Base-by-base conservation (phyloP, 2,329 filamentous ascomycete species). In the Saccharata proteae region DNA sequence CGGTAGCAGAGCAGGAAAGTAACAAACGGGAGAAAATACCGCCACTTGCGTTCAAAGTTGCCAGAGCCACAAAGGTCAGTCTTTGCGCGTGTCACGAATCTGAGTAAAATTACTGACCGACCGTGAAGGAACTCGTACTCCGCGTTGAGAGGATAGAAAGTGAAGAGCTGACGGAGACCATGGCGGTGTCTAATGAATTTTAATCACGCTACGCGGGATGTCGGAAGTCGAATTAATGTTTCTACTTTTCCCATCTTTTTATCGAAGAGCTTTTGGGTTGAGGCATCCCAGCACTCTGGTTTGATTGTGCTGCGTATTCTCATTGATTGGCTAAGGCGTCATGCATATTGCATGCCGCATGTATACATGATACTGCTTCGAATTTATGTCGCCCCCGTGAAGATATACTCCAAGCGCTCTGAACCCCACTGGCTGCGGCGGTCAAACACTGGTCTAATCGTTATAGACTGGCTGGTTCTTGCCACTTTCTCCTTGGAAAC, bases 21-120 rank as follows among this genome's bases (percentile, higher is more conserved):
- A 62, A 70, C 41, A 66, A 71, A 6, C 67, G 79, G 16, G 69
- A 65, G 3, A 67, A 72, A 16, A 59, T 93, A 30, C 82, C 82
- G 8, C 82, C 82, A 2, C 75, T 90, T 43, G 82, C 82, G n/a
- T 92, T 92, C 55, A 80, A 84, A 55, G 79, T 88, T 49, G 83
- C 80, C 5, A 69, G 80, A 37, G 80, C 85, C 55, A 80, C 79
- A 30, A 90, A 88, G 62, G 82, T 52, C 41, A 20, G 45, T 26
- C 4, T 13, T 26, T 18, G 20, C n/a, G 5, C 22, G 11, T 13
- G 11, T 22, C 3, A 21, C 15, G 15, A 2, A 9, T 8, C 7
- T 17, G 26, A 28, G 29, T 17, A 32, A 20, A 4, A 15, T 8
- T n/a, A 11, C 4, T n/a, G n/a, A n/a, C n/a, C n/a, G n/a, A n/a